These are phyloP conservation scores for Polytrichum commune DNA, from an alignment of 225 moss, liverwort and hornwort species.

Conservation along the genomic window DNA sequence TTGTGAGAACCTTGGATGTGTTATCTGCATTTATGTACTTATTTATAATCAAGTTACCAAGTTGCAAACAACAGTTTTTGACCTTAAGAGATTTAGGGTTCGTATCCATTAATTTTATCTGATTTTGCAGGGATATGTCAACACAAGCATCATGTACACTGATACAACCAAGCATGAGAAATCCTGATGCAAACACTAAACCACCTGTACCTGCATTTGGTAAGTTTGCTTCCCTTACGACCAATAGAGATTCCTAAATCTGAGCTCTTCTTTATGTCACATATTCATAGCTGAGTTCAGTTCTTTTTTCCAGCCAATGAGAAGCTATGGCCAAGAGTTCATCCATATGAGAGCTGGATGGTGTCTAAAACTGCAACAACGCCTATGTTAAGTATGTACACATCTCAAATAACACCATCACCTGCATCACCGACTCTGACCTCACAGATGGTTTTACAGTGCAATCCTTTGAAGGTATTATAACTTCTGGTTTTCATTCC, in stretches of 20 bases:
- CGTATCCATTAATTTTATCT: no score
- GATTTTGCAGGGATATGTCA: constrained; percentile 61
- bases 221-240: constrained; percentile 21
- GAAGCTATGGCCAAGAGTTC: constrained; percentile 89
- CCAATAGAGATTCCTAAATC: no score
- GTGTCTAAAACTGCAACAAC: constrained; percentile 44
- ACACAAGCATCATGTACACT: constrained; percentile 79
- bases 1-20: no score
- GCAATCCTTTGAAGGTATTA: constrained; percentile 85
- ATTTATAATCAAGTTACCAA: no score
- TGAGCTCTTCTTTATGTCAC: background rate
- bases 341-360: constrained; percentile 79
- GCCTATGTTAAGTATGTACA: constrained; percentile 78
- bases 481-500: no score
- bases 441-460: constrained; percentile 88
- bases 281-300: background rate
- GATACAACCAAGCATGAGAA: constrained; percentile 71
- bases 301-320: constrained; percentile 73
- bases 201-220: constrained; percentile 90
- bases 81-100: no score
- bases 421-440: constrained; percentile 78
- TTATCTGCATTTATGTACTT: no score
- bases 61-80: no score
- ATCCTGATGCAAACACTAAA: constrained; percentile 41
- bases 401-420: constrained; percentile 86